Percentiles rank a stretch among this genome's conserved stretches.
These are phyloP conservation scores for Globisporangium mamillatum DNA, from an alignment of 352 stramenopile species.

Conservation along the genomic window DNA sequence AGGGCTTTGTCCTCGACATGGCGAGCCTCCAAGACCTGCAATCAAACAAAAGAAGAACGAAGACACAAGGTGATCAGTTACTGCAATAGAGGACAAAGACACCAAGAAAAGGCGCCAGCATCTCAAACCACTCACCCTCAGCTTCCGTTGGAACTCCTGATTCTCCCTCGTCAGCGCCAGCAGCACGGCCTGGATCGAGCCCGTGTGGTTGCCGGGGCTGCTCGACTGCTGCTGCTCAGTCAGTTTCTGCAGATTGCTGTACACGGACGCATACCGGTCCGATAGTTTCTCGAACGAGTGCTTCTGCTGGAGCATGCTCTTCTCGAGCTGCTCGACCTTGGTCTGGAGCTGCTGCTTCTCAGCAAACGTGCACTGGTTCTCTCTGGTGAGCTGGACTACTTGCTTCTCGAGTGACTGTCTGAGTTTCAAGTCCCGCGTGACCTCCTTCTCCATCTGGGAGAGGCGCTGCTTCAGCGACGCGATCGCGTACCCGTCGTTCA, in stretches of 20 bases:
- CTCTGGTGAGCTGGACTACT: slow-evolving; percentile 26
- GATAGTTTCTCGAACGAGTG: slow-evolving; percentile 71
- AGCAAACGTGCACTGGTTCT: slow-evolving; percentile 36
- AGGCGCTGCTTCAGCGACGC: slow-evolving; percentile 46
- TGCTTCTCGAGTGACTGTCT: slow-evolving; percentile 41
- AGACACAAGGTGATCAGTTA: no score
- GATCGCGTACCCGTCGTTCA: slow-evolving; percentile 42
- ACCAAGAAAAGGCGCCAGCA: neutral
- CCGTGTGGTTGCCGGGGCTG: slow-evolving; percentile 15
- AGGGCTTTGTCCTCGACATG: slow-evolving; percentile 61
- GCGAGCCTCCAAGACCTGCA: slow-evolving; percentile 52
- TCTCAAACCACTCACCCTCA: slow-evolving; percentile 28
- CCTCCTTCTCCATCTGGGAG: slow-evolving; percentile 41
- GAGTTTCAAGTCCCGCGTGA: slow-evolving; percentile 17
- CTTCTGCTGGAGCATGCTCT: slow-evolving; percentile 43
- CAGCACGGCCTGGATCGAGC: slow-evolving; percentile 39
- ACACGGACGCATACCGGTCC: slow-evolving; percentile 47
- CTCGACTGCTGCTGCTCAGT: slow-evolving; percentile 30
- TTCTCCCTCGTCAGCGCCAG: slow-evolving; percentile 66
- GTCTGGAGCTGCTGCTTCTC: slow-evolving; percentile 36
- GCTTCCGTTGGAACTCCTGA: slow-evolving; percentile 62
- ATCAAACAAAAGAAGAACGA: neutral
- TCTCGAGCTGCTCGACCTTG: slow-evolving; percentile 48
- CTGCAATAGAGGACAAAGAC: neutral
- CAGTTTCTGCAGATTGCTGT: slow-evolving; percentile 57